These are phyloP conservation scores for Isoetes taiwanensis DNA, from an alignment of 75 land plant species.

Conservation along the genomic window DNA sequence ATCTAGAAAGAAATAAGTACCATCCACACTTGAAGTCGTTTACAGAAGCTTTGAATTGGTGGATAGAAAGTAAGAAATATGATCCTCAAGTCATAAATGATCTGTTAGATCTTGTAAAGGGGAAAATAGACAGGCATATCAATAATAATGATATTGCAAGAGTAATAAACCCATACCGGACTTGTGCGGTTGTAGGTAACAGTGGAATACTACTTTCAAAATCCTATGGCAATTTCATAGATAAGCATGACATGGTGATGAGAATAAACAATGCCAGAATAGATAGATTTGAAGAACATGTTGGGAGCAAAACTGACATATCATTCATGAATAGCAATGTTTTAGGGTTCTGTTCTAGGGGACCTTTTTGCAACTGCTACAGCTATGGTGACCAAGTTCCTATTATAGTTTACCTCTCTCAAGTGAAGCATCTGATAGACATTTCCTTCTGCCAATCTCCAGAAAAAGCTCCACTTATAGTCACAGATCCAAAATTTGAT, in stretches of 20 bases:
- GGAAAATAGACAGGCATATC: conserved; percentile 30
- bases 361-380: conserved; percentile 56
- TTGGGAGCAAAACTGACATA: conserved; percentile 56
- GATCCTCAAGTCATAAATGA: conserved; percentile 39
- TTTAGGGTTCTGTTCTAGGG: conserved; percentile 46
- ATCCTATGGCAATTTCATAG: conserved; percentile 43
- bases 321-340: conserved; percentile 86
- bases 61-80: conserved; percentile 35
- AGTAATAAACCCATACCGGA: conserved; percentile 13
- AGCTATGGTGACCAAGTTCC: conserved; percentile 59
- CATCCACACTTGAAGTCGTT: too few species aligned
- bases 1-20: too few species aligned
- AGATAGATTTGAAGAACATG: conserved; percentile 26
- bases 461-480: conserved; percentile 42
- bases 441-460: conserved; percentile 32
- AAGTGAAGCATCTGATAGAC: conserved; percentile 65
- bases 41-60: conserved; percentile 20
- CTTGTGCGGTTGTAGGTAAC: conserved; percentile 86
- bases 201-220: conserved; percentile 64
- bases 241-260: conserved; percentile 62
- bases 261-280: conserved; percentile 67
- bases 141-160: neutral
- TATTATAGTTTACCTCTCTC: conserved; percentile 71
- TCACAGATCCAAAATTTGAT: conserved; percentile 76
- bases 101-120: conserved; percentile 22